Percentiles rank a stretch among this genome's conserved stretches.
phyloP scores from a whole-genome alignment of 1,284 basidiomycete species.

The Porogramme epimiltina region DNA sequence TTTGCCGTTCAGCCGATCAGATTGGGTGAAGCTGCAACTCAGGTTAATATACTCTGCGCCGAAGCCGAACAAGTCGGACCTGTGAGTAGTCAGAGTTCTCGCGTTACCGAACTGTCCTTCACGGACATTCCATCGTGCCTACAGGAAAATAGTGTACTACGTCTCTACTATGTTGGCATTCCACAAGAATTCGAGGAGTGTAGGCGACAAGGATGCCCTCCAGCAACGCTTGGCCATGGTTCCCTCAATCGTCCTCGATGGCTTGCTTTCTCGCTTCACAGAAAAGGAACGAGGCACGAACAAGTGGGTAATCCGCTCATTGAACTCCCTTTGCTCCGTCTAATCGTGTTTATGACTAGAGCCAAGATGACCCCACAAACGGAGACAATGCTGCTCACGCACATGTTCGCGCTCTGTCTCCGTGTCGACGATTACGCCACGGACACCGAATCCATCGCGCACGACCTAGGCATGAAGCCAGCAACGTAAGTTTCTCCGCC shows the following conservation, averaged over 20 bases:
- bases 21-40: conserved; percentile 71
- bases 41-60: conserved; percentile 41
- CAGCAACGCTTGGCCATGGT: conserved; percentile 58
- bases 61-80: conserved; percentile 54
- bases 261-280: conserved; percentile 79
- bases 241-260: conserved; percentile 70
- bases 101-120: not conserved
- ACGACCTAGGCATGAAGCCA: conserved; percentile 68
- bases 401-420: conserved; percentile 81
- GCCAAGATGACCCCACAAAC: conserved; percentile 70
- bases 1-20: conserved; percentile 64
- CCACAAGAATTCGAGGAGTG: conserved; percentile 46
- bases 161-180: conserved; percentile 79
- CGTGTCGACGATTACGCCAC: conserved; percentile 76
- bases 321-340: conserved; percentile 3
- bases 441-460: conserved; percentile 67
- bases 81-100: conserved; percentile 44
- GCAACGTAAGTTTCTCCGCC: conserved; percentile 53
- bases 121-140: too few relatives aligned
- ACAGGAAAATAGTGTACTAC: conserved; percentile 81
- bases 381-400: conserved; percentile 71
- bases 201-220: conserved; percentile 52
- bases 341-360: conserved; percentile 36
- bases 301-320: conserved; percentile 52
- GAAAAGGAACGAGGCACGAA: conserved; percentile 67